These are phyloP conservation scores for Aspergillus fructus DNA, from an alignment of 2,329 filamentous ascomycete genomes.

Conservation along the genomic window DNA sequence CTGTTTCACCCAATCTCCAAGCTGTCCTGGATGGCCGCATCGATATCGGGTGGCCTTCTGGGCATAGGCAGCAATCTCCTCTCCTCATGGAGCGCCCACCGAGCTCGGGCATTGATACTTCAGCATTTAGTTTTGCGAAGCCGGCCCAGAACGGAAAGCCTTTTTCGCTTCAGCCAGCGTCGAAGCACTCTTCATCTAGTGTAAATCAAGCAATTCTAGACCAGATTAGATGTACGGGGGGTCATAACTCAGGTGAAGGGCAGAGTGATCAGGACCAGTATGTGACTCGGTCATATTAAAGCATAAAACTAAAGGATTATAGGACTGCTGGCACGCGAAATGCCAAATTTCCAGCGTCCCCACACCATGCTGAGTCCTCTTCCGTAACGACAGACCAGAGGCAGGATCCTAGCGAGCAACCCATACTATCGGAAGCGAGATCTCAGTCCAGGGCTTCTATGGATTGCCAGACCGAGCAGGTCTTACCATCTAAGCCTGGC, in stretches of 20 bases:
- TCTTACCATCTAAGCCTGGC: not conserved
- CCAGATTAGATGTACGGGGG: not conserved
- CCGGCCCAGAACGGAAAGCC: slow-evolving; percentile 25
- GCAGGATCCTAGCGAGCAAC: not conserved
- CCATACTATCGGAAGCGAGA: not conserved
- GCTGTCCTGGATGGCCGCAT: slow-evolving; percentile 18
- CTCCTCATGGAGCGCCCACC: slow-evolving; percentile 33
- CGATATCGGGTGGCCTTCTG: slow-evolving; percentile 5
- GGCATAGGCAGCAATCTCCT: slow-evolving; percentile 12
- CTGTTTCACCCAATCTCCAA: slow-evolving; percentile 16
- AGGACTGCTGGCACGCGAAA: not conserved
- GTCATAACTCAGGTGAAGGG: not conserved
- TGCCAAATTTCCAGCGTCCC: not conserved
- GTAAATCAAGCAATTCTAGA: not conserved
- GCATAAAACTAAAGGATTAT: not conserved
- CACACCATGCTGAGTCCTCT: not conserved
- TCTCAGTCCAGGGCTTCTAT: too few species aligned
- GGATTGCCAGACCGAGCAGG: not conserved
- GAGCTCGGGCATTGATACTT: slow-evolving; percentile 28
- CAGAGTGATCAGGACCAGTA: not conserved
- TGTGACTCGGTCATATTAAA: not conserved
- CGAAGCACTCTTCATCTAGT: slow-evolving; percentile 6
- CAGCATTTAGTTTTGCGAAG: slow-evolving; percentile 35
- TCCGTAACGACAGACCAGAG: not conserved
- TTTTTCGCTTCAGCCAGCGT: slow-evolving; percentile 23